These are phyloP conservation scores for Fusarium cicatricum DNA, from an alignment of 2,329 filamentous ascomycete genomes.

Conservation along the genomic window DNA sequence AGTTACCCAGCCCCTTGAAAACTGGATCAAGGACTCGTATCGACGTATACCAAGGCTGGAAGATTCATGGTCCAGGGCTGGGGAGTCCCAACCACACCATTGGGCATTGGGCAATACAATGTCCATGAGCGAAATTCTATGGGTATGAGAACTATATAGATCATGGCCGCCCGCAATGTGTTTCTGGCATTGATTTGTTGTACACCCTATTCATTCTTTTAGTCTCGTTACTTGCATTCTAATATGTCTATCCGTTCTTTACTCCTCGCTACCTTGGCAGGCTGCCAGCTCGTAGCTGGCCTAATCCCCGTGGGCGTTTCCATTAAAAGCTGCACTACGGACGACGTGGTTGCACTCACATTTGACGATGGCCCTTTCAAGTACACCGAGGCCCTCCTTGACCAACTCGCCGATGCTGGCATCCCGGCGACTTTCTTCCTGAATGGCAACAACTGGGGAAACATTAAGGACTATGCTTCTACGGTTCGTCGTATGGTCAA, in stretches of 20 bases:
- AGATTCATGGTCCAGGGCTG: neutral
- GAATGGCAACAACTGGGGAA: constrained; percentile 37
- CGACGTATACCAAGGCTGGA: neutral
- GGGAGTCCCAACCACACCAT: neutral
- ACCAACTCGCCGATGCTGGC: constrained; percentile 36
- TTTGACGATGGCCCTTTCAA: constrained; percentile 52
- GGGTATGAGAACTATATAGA: neutral
- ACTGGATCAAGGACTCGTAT: too few relatives aligned
- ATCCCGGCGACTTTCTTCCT: constrained; percentile 44
- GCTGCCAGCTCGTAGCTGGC: neutral
- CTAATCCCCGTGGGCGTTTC: constrained; percentile 18
- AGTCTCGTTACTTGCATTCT: too few relatives aligned
- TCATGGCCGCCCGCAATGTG: neutral
- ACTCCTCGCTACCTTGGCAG: neutral
- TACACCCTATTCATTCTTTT: too few relatives aligned
- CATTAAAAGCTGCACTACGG: constrained; percentile 37
- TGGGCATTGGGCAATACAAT: neutral
- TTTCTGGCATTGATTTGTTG: too few relatives aligned
- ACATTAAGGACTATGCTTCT: constrained; percentile 33
- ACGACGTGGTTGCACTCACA: constrained; percentile 46
- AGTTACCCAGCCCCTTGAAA: neutral
- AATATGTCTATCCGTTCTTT: neutral
- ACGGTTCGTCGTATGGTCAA: constrained; percentile 51
- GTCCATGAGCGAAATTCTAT: neutral
- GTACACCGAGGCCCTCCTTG: constrained; percentile 48